Conservation (phyloP, 2,329 filamentous ascomycete species). For the Penicillium thymicola region DNA sequence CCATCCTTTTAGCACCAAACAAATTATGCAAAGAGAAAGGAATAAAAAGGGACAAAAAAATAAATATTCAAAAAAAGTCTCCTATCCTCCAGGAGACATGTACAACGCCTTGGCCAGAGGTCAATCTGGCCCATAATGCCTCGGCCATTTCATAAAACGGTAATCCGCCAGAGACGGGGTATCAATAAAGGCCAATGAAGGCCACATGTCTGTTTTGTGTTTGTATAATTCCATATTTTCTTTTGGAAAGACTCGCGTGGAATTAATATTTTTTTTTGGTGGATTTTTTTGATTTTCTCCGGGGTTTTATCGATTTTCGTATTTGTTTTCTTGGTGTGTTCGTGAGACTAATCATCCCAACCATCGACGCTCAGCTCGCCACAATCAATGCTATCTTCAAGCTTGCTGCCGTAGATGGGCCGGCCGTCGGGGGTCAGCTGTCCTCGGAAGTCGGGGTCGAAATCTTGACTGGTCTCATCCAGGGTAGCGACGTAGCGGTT, state of each 20-base stretch:
- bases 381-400: slow-evolving; percentile 35
- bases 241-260: neutral
- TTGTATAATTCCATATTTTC: slow-evolving; percentile 7
- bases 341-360: slow-evolving; percentile 32
- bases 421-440: slow-evolving; percentile 43
- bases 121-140: slow-evolving; percentile 14
- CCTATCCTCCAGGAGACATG: slow-evolving; percentile 18
- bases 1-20: slow-evolving; percentile 22
- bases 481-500: slow-evolving; percentile 47
- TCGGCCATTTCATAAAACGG: slow-evolving; percentile 11
- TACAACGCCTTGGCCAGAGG: slow-evolving; percentile 22
- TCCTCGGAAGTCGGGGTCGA: slow-evolving; percentile 44
- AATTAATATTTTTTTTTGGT: neutral
- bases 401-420: slow-evolving; percentile 38
- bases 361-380: slow-evolving; percentile 34
- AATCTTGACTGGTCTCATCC: slow-evolving; percentile 43
- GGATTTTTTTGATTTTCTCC: neutral
- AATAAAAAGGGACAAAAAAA: neutral
- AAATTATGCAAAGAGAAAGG: slow-evolving; percentile 28
- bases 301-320: neutral
- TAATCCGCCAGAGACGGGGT: slow-evolving; percentile 22
- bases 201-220: neutral
- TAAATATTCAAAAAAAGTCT: slow-evolving; percentile 12
- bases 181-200: slow-evolving; percentile 15
- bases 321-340: slow-evolving; percentile 9